Evolutionary conservation across 116 monocot species (phyloP), one percentile per base, ranked within the genome.

Genomic region (Phalaenopsis hybrid): DNA sequence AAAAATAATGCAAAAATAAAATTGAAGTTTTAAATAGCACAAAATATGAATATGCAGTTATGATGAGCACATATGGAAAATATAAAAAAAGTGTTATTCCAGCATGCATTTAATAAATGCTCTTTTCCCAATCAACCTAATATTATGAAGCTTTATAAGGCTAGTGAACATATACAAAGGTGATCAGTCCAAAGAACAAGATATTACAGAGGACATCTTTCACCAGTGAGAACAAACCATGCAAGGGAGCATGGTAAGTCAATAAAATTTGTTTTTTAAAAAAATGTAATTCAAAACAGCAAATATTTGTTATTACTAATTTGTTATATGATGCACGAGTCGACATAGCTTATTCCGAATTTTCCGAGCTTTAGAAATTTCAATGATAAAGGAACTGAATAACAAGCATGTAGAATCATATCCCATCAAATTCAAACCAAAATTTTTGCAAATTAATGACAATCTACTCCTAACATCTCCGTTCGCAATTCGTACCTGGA

Each of bases 381-480:
- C 84, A 84, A 57, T 18, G 80, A 96, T 93, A 61, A 96, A 81
- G 75, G 89, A 88, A 75, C 84, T 87, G 52, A 83, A 85, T 63
- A 84, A 2, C 20, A 73, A 76, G 78, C 90, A 96, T 28, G 86
- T 83, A 80, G 79, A 82, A 74, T 82, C 58, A 74, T 18, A 89
- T 74, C 96, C 93, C 96, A 96, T 92, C 44, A 96, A 79, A 81
- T 91, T 90, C 57, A 93, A 18, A 75, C 83, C 79, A 74, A 90
- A 88, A 44, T 85, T 89, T 81, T 86, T 90, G 82, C 86, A 96
- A 79, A 90, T 41, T 28, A 92, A 46, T 57, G 75, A 78, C 78
- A 96, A 83, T 69, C 63, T 89, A 28, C n/a, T 76, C 45, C 48
- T 82, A 65, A 88, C 88, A 79, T 87, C 89, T 13, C 69, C 85